A percentile compares a stretch with the other conserved stretches of the same genome.
phyloP scores from a whole-genome alignment of 305 asterid species.

The Ajuga reptans region DNA sequence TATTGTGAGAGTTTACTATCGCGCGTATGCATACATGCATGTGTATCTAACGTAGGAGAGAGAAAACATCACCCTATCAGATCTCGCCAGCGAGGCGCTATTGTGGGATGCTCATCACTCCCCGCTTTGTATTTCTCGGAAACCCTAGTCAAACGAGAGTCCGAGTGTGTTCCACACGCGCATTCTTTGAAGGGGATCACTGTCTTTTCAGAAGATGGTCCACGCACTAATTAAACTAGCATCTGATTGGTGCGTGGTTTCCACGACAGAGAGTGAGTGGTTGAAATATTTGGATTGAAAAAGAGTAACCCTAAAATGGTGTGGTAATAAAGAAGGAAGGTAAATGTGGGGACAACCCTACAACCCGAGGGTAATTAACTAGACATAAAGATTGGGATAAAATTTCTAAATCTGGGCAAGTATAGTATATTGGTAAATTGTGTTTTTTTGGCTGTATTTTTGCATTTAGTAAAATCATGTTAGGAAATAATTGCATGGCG shows the following conservation, averaged over 20 bases:
- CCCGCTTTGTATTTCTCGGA: slow-evolving; percentile 24
- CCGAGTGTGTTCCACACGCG: slow-evolving; percentile 23
- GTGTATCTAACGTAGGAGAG: slow-evolving; percentile 15
- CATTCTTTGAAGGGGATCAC: neutral
- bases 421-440: too few relatives aligned
- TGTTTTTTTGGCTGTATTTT: too few relatives aligned
- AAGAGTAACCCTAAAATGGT: slow-evolving; percentile 33
- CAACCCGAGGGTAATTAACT: slow-evolving; percentile 15
- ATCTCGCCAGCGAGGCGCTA: slow-evolving; percentile 24
- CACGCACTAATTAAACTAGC: slow-evolving; percentile 17
- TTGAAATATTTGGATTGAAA: neutral
- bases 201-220: neutral
- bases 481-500: too few relatives aligned
- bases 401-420: too few relatives aligned
- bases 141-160: slow-evolving; percentile 40
- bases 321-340: slow-evolving; percentile 26
- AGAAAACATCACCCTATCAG: slow-evolving; percentile 23
- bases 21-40: slow-evolving; percentile 16
- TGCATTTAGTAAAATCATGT: too few relatives aligned
- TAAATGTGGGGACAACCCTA: slow-evolving; percentile 31
- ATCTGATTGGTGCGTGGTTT: slow-evolving; percentile 28
- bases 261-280: neutral
- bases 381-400: neutral
- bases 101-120: slow-evolving; percentile 35
- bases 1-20: neutral